phyloP scores from a whole-genome alignment of 805 yeast species.

The Brettanomyces custersianus region DNA sequence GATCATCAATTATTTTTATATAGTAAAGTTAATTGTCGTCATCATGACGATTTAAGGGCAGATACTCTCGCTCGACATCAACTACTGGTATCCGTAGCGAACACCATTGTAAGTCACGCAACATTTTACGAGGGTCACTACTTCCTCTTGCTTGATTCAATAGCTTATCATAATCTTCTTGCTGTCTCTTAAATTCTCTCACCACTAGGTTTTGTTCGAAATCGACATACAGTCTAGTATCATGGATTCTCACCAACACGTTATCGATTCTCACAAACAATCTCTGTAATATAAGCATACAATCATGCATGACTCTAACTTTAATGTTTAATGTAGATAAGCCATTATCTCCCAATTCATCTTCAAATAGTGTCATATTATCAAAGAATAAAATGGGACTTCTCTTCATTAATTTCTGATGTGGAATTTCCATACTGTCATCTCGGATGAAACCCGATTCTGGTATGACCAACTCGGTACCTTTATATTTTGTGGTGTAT shows the following conservation, averaged over 20 bases:
- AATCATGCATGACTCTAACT: constrained; percentile 80
- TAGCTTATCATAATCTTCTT: constrained; percentile 39
- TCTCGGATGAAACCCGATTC: constrained; percentile 13
- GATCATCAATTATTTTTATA: too few relatives aligned
- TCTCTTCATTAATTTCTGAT: constrained; percentile 53
- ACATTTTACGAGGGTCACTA: constrained; percentile 51
- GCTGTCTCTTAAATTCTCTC: constrained; percentile 70
- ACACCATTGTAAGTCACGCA: constrained; percentile 87
- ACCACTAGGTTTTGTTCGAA: constrained; percentile 54
- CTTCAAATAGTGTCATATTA: constrained; percentile 84
- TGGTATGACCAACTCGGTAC: constrained; percentile 30
- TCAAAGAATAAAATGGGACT: constrained; percentile 88
- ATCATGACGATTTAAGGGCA: too few relatives aligned
- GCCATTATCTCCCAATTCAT: constrained; percentile 95
- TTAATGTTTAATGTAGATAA: constrained; percentile 69
- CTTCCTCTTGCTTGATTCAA: constrained; percentile 20
- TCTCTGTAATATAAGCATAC: constrained; percentile 65
- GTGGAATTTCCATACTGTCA: constrained; percentile 43
- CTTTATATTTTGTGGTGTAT: constrained; percentile 72
- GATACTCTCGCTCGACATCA: constrained; percentile 17
- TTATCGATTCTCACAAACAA: constrained; percentile 85
- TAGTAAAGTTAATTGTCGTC: too few relatives aligned
- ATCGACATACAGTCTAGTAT: constrained; percentile 78
- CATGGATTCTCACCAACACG: constrained; percentile 75
- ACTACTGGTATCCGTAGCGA: constrained; percentile 29